Base-by-base conservation (phyloP, 1,284 basidiomycete genomes). In the Tilletia caries region DNA sequence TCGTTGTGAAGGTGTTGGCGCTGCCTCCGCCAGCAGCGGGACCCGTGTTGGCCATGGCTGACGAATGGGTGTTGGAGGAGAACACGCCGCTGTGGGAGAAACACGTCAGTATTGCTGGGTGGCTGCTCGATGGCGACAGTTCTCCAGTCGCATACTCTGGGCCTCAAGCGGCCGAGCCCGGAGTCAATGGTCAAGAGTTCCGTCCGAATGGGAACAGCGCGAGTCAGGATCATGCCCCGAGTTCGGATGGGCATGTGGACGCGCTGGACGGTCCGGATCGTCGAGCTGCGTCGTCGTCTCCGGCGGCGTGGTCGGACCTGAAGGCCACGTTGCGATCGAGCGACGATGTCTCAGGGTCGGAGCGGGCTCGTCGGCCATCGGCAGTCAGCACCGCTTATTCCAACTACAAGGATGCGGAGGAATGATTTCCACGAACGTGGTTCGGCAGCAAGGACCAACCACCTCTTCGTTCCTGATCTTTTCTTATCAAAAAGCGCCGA, bases 61-160 rank as follows among this genome's bases (percentile, higher is more conserved):
- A 62, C 20, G 60, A 70, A n/a, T 60, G 33, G 33, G 64, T 41
- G 8, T 25, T 65, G 3, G 68, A 71, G 46, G 64, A 67, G 41
- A 60, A 50, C 15, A 52, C 66, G 8, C 58, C 72, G 25, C 18
- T 48, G 23, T 72, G 37, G 64, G 44, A 64, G 37, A 44, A 70
- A 3, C 54, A 73, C 23, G 70, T 70, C 4, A 48, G 72, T 18
- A 67, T 80, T 5, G 77, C 75, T 3, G 76, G 73, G 41, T 80
- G 78, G 78, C 69, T 80, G 32, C 73, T 80, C 5, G 78, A 77
- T 62, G 77, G 74, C 23, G 73, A 73, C 6, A 58, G 27, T 12
- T 44, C 54, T 34, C 50, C 66, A 32, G 52, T 52, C 34, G 48
- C 29, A 15, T 8, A 64, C 65, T 13, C 37, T 60, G 8, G n/a